Base-by-base conservation (phyloP, 176 grass and related monocot genomes). In the Neostapfia colusana region DNA sequence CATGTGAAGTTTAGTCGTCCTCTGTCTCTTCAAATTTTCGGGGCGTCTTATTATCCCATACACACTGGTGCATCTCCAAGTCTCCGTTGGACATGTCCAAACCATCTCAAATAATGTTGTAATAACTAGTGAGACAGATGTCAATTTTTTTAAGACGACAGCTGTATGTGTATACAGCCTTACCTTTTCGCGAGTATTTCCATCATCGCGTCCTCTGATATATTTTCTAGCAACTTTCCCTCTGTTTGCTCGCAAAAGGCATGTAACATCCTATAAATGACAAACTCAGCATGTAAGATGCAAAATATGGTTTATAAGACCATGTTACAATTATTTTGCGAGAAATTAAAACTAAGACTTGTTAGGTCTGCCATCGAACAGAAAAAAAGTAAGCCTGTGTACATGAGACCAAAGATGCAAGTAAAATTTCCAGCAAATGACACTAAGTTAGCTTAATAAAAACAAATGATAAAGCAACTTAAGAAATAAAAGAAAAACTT, bases 221-320 rank as follows among this genome's bases (percentile, higher is more conserved):
- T 8, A 90, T 88, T 79, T 46, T 70, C 50, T 43, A 77, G 79
- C 44, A 79, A 77, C 24, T 90, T 88, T 81, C 56, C 67, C 46
- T 79, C 77, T 77, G 90, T 84, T 89, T 98, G 82, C 72, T 98
- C 89, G 78, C 89, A 92, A 65, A 98, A 98, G 56, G 82, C 70
- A 58, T 86, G 58, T 77, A 98, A 75, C 95, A 98, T 98, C 84
- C 95, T 98, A 72, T 63, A 80, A 77, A 84, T 79, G 93, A 58
- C 67, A 80, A 74, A 75, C 27, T 11, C 31, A 49, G 65, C 55
- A 66, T 25, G 20, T 62, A 82, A 37, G 17, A 77, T 40, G 25
- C 3, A 77, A 55, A 77, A 38, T 69, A 20, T 34, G 35, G 39
- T 70, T 76, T 70, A 86, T 18, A 14, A 55, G 68, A 37, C 49